Base-by-base conservation (phyloP, 2,329 filamentous ascomycete genomes). In the Zopfia rhizophila region DNA sequence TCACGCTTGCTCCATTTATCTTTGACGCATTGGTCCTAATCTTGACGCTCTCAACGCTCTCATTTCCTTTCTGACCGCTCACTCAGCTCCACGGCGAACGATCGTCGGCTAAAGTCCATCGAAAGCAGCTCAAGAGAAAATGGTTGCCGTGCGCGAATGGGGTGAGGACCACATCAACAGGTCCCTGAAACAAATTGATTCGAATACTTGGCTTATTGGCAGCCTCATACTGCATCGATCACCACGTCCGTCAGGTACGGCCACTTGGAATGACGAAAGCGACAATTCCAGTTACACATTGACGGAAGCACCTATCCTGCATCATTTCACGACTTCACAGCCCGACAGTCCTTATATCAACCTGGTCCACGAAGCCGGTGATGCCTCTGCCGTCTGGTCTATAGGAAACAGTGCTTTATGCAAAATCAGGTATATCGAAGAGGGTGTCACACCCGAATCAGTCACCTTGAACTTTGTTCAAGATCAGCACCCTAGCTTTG, bases 311-410 rank as follows among this genome's bases (percentile, higher is more conserved):
- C 27, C 38, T 2, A 33, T 10, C 16, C 28, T 33, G 7, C 41
- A 13, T 41, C 40, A 23, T 27, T 29, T 28, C 18, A 32, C 31
- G 23, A 23, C 31, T n/a, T 30, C 35, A 5, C 14, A 21, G 16
- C 10, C 13, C n/a, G 19, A 55, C 45, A 39, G 45, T 48, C 43
- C 53, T 35, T 30, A 53, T 29, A 45, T 50, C 21, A 38, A 37
- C 28, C 46, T 58, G 16, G 48, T 58, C 7, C 53, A 64, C 21
- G 51, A 64, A 30, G 51, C 50, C 28, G 55, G 55, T 7, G 43
- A 58, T 42, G 27, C 38, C 41, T 61, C 58, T 18, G 57, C 56
- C 2, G 53, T 60, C 10, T 63, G 50, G 48, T 48, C 52, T 18
- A 42, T 60, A 16, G 53, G 57, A 21, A 46, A 49, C 29, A 44